Percentiles rank a stretch among this genome's conserved stretches.
These are phyloP conservation scores for Alnus glutinosa DNA, from an alignment of 306 rosid species.

Conservation along the genomic window DNA sequence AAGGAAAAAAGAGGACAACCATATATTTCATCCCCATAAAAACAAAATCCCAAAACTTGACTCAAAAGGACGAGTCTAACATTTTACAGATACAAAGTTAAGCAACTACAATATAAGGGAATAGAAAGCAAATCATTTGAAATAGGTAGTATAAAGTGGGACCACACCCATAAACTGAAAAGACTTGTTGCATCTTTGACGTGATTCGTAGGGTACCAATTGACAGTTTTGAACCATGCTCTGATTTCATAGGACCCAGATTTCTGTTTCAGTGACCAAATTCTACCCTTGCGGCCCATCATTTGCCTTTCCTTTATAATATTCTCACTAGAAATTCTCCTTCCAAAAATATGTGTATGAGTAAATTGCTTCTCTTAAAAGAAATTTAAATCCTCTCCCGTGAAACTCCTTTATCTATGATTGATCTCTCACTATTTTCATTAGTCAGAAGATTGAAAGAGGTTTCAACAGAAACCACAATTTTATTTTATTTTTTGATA, in stretches of 20 bases:
- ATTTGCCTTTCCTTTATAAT: no score
- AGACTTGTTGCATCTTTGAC: neutral
- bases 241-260: no score
- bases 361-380: neutral
- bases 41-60: neutral
- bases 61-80: neutral
- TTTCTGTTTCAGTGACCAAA: no score
- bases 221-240: no score
- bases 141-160: neutral
- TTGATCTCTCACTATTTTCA: no score
- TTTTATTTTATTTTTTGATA: neutral
- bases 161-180: neutral
- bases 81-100: neutral
- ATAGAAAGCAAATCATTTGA: neutral
- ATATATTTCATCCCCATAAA: neutral
- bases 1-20: neutral
- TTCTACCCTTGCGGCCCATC: no score
- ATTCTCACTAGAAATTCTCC: neutral
- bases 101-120: neutral
- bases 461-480: no score
- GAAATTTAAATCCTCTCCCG: no score
- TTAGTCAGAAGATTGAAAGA: no score
- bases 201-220: neutral
- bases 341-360: neutral
- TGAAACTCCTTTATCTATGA: no score